Base-by-base conservation (phyloP, 768 basidiomycete genomes). In the Mycena vitilis region DNA sequence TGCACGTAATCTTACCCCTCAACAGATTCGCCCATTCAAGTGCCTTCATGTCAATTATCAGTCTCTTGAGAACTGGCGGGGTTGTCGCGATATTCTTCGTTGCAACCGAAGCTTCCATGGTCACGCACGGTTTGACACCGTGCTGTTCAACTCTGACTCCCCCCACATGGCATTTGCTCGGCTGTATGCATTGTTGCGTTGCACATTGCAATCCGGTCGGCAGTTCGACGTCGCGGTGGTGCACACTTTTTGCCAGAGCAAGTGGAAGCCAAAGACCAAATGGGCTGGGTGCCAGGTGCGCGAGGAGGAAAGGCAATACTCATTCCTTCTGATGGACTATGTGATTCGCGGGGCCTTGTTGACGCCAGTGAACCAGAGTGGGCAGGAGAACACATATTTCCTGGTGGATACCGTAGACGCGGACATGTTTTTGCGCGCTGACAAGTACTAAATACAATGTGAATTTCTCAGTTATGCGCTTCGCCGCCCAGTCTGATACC, bases 1-100 rank as follows among this genome's bases (percentile, higher is more conserved):
- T 8, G 22, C 20, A 8, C 18, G 13, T 8, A 9, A 13, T 51
- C 8, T 15, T 15, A 8, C 30, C 52, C 4, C 1, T 16, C n/a
- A n/a, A n/a, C 37, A 56, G 54, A 40, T 56, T 40, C 38, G 38
- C 5, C 56, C 56, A 7, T 57, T 57, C 56, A 60, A 62, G 53
- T 61, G 59, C 44, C 40, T 57, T 15, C 60, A 73, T 42, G 16
- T 69, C 5, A 49, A 40, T 3, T 73, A 71, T 47, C 60, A 67
- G 10, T 73, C 72, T 9, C 45, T 67, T 30, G 65, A 73, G 34
- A 64, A 73, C 47, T 71, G 70, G 70, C 36, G 51, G 5, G 58
- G 37, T 40, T 57, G 47, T 23, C 62, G 66, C 7, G 70, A 73
- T 34, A 73, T 71, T n/a, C 20, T 73, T 5, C 55, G 72, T 2